Evolutionary conservation across 345 rosid species (phyloP), one percentile per base, ranked within the genome.

Genomic region (Salix arbutifolia): DNA sequence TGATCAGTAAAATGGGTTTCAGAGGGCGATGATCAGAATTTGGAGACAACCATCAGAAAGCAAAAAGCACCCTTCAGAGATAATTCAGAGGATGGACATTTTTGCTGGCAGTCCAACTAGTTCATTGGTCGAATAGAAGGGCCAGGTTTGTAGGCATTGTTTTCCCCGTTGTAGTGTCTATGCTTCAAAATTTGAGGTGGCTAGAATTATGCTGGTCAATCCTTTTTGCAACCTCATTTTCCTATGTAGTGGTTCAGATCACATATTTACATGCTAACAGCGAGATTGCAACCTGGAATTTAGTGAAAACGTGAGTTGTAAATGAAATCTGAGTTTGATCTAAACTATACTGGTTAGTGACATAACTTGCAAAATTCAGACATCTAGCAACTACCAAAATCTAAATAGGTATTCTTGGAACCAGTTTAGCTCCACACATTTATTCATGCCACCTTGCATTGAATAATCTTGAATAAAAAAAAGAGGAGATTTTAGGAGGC

Each of bases 81-180:
- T 56, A 74, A 78, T 62, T 76, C 69, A 77, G 88, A 86, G 74
- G 87, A 79, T 68, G 78, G 53, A 70, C 84, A 83, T 66, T 87
- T 81, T 84, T 78, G 77, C 79, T 74, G 81, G 87, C 89, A 84
- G 53, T 77, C 86, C 81, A 82, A 79, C 76, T 76, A 50, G 71
- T 80, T 72, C 42, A 70, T 37, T 74, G 65, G 83, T 73, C 75
- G 79, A 56, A 80, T 71, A 75, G 81, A 79, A 73, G 78, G 86
- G 79, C 83, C 87, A 83, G 89, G 84, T 82, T 83, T 83, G 89
- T 85, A 85, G 88, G 70, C 82, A 83, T 30, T 75, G 13, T 74
- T 58, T 82, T 83, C 70, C 68, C 64, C 74, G 71, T 65, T 75
- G 86, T 78, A 83, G 79, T 68, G 80, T 77, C 61, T 79, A 50